Percentiles rank a stretch among this genome's conserved stretches.
Conservation (phyloP, 768 basidiomycete genomes). For the Leccinum aurantiacum region DNA sequence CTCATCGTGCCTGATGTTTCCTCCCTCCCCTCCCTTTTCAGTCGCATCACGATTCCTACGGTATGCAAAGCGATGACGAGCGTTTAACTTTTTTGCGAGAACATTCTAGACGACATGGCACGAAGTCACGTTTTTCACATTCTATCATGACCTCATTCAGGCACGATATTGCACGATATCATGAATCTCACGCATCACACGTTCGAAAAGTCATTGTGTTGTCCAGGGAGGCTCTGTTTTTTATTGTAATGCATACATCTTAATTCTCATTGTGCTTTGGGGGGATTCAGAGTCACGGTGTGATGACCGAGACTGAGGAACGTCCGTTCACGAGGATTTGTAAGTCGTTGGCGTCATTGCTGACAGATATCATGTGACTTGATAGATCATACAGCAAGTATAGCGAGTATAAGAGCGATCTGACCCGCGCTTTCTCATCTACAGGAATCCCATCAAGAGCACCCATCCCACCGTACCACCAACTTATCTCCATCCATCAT, state of each 20-base stretch:
- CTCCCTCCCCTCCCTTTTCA: conserved; percentile 9
- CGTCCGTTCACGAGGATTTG: background rate
- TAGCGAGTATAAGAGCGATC: conserved; percentile 4
- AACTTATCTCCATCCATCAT: background rate
- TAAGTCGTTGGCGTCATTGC: background rate
- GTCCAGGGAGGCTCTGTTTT: background rate
- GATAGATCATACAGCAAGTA: background rate
- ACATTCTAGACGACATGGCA: background rate
- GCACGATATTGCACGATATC: background rate
- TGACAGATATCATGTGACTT: conserved; percentile 7
- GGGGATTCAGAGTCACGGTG: too few species aligned
- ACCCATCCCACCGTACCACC: too few species aligned
- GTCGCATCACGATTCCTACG: conserved; percentile 72
- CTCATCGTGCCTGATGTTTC: background rate
- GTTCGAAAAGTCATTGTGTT: background rate
- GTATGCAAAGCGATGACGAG: conserved; percentile 56
- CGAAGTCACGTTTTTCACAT: background rate
- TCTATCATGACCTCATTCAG: background rate
- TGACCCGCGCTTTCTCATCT: background rate
- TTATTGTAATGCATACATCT: background rate
- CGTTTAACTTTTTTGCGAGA: background rate
- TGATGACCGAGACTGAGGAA: background rate
- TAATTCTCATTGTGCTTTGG: background rate
- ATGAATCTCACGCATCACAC: background rate
- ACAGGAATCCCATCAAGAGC: background rate